Base-by-base conservation (phyloP, 2,329 filamentous ascomycete species). In the Fusarium circinatum region DNA sequence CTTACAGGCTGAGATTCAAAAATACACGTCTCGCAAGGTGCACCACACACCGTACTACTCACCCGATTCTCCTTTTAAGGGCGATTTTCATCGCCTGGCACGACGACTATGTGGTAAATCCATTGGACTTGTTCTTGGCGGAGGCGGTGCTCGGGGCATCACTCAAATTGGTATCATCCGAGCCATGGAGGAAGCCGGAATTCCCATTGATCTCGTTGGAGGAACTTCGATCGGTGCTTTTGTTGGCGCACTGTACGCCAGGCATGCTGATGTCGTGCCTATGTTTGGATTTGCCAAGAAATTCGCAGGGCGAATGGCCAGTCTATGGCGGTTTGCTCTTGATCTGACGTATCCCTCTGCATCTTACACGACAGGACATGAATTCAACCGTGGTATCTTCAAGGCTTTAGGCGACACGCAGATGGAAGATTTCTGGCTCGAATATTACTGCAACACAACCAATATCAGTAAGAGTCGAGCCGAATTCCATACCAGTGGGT, bases 401-500 rank as follows among this genome's bases (percentile, higher is more conserved):
- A 99, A 99, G 83, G 95, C 96, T 0, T 98, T 99, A 81, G 96
- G 95, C 20, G 94, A 98, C 78, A 94, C 94, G 15, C 96, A 98
- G 80, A 98, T 99, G 65, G 96, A 99, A 83, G 96, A 99, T 82
- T 99, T 98, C 79, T 99, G 96, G 96, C 89, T 99, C 17, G 95
- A 98, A 76, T 99, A 94, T 81, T 99, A 99, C 84, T 99, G 97
- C 88, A 99, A 99, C 83, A 98, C 96, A 1, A 99, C 97, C 42
- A 99, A 98, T 82, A 98, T 99, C 83, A 97, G 93, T 85, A 97
- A 97, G 82, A 96, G 93, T 70, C 90, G 96, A 26, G 91, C 91
- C 7, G 96, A 99, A 81, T 95, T 97, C 75, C 96, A 99, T 83
- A 98, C 95, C 1, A 96, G 93, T 69, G 96, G 96, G 20, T 99